A percentile compares a stretch with the other conserved stretches of the same genome.
phyloP scores from a whole-genome alignment of 768 basidiomycete genomes.

The Kwoniella europaea region DNA sequence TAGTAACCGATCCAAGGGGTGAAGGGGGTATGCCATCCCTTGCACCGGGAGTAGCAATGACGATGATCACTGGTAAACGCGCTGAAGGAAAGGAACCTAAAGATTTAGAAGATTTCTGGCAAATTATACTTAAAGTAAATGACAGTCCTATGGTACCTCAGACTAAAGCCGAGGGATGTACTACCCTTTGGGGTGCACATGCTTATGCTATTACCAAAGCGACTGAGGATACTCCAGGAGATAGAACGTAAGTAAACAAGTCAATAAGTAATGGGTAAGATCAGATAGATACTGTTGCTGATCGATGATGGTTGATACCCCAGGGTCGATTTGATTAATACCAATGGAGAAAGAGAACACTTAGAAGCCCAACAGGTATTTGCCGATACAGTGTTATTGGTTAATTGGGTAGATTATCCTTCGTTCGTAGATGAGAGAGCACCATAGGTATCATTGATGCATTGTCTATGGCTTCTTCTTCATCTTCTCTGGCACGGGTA shows the following conservation, averaged over 20 bases:
- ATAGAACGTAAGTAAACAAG: neutral
- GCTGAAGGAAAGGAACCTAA: neutral
- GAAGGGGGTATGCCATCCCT: slow-evolving; percentile 3
- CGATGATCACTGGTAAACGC: neutral
- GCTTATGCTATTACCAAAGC: slow-evolving; percentile 1
- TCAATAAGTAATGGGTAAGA: neutral
- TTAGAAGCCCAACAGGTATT: neutral
- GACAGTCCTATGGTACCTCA: neutral
- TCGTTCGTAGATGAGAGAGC: neutral
- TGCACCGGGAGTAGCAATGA: neutral
- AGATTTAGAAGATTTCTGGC: slow-evolving; percentile 1
- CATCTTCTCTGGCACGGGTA: slow-evolving; percentile 48
- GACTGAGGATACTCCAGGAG: neutral
- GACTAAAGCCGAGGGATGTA: neutral
- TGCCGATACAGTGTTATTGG: neutral
- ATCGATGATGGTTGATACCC: neutral
- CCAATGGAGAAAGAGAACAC: neutral
- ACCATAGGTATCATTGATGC: neutral
- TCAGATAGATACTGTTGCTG: neutral
- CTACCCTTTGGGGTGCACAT: slow-evolving; percentile 1
- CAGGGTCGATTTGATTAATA: neutral
- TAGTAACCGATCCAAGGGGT: neutral
- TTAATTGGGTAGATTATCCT: neutral
- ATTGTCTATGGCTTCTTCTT: slow-evolving; percentile 17
- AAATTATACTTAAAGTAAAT: neutral